Percentiles rank a stretch among this genome's conserved stretches.
phyloP scores from a whole-genome alignment of 23 red algal genomes.

The Pyropia yezoensis region DNA sequence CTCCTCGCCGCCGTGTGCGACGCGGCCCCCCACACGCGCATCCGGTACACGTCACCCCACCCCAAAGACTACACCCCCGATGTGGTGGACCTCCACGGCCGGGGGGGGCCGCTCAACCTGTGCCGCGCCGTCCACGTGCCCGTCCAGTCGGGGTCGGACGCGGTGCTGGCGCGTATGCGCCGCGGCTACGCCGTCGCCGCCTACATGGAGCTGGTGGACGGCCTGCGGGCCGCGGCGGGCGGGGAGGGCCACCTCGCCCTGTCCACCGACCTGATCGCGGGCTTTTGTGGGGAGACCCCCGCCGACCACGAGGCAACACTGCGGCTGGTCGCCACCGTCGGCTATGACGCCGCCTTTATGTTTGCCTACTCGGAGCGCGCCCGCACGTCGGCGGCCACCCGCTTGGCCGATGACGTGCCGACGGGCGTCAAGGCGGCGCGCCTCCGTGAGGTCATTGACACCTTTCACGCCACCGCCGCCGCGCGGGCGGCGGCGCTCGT shows the following conservation, averaged over 20 bases:
- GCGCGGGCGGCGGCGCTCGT: neutral
- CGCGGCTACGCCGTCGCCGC: slow-evolving; percentile 30
- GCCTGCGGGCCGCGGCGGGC: neutral
- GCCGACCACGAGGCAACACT: slow-evolving; percentile 36
- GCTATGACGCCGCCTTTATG: slow-evolving; percentile 32
- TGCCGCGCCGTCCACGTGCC: slow-evolving; percentile 50
- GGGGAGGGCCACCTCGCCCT: slow-evolving; percentile 16
- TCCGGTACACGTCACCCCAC: slow-evolving; percentile 52
- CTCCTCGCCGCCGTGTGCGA: slow-evolving; percentile 28
- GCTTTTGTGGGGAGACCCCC: slow-evolving; percentile 63
- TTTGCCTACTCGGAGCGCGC: slow-evolving; percentile 36
- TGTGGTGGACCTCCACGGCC: slow-evolving; percentile 16
- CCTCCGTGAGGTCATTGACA: slow-evolving; percentile 20
- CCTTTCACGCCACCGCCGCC: neutral
- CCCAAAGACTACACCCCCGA: slow-evolving; percentile 52
- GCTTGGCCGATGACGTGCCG: slow-evolving; percentile 35
- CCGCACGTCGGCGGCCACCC: slow-evolving; percentile 19
- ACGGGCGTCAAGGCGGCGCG: slow-evolving; percentile 17
- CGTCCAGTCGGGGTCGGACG: slow-evolving; percentile 25
- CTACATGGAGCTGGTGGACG: slow-evolving; percentile 19
- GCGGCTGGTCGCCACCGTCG: slow-evolving; percentile 23
- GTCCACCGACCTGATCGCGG: slow-evolving; percentile 42
- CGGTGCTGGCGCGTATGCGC: slow-evolving; percentile 35
- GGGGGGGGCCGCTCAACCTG: slow-evolving; percentile 9
- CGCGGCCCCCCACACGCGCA: slow-evolving; percentile 26